phyloP scores from a whole-genome alignment of 306 rosid genomes.

The Myrica gale region DNA sequence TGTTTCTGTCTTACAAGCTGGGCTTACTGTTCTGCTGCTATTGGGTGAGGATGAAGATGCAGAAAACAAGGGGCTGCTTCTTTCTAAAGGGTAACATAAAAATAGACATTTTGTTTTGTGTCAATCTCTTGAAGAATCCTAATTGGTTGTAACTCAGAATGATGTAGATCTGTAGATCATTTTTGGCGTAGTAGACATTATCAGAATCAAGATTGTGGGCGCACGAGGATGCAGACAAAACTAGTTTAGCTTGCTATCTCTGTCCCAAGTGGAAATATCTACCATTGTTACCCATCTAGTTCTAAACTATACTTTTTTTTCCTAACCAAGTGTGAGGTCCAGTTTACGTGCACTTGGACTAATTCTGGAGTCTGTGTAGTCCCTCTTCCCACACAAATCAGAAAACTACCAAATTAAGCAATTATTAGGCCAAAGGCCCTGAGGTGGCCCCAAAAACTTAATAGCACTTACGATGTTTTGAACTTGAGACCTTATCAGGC shows the following conservation, averaged over 20 bases:
- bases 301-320: too few relatives aligned
- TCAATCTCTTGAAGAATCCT: neutral
- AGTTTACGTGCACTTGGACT: too few relatives aligned
- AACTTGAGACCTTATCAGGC: too few relatives aligned
- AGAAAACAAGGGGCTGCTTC: neutral
- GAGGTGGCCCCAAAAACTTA: too few relatives aligned
- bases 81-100: neutral
- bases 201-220: constrained; percentile 21
- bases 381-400: too few relatives aligned
- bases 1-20: neutral
- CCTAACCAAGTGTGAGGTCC: too few relatives aligned
- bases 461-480: too few relatives aligned
- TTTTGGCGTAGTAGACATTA: constrained; percentile 3
- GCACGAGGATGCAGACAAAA: constrained; percentile 19
- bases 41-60: neutral
- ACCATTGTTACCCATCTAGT: neutral
- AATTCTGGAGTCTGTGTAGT: too few relatives aligned
- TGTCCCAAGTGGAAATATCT: constrained; percentile 5
- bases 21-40: neutral
- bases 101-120: neutral
- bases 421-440: too few relatives aligned
- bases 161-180: neutral
- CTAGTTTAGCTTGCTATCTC: constrained; percentile 7
- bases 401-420: too few relatives aligned
- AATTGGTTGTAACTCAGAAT: neutral